Evolutionary conservation across 768 basidiomycete genomes (phyloP), one percentile per base, ranked within the genome.

Genomic region (Fistulinella prunicolor): DNA sequence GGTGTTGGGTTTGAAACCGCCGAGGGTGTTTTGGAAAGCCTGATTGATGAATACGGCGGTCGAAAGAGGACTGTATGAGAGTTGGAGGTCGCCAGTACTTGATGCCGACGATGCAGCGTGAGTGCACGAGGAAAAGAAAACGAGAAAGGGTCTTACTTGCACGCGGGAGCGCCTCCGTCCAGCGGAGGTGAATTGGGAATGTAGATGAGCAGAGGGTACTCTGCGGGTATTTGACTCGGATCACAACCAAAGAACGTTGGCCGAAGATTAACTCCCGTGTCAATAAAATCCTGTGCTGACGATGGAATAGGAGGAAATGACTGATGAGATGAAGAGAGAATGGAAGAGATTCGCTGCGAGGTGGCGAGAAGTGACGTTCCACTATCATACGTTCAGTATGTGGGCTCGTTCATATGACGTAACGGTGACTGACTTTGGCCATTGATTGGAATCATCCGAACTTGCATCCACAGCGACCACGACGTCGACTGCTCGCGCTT

Each of bases 241-340:
- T 85, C 68, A 60, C 89, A 91, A 3, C 89, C 90, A 68, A 89
- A 91, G 70, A 92, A 89, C 0, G 85, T 86, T 3, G 87, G 80
- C 22, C 83, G 78, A 38, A 68, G 69, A 58, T 83, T 87, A 1
- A 88, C 74, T 29, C 86, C 85, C 5, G 76, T 76, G 2, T 68
- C 62, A 29, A 84, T 59, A 63, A 86, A 89, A 12, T 73, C 73
- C 3, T 72, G 72, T 0, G 71, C 56, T 9, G 70, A 73, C 6
- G 67, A 57, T 14, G 86, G 86, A 28, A 86, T 77, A 3, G 83
- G 81, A 2, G 86, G 86, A 60, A 87, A 81, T 38, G 63, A 65
- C 51, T 83, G 80, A 60, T 85, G 82, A 0, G 81, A 74, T 2
- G 72, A 57, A 35, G 66, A 70, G 20, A 79, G 68, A 29, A 75